Evolutionary conservation across 352 stramenopile genomes (phyloP), one percentile per base, ranked within the genome.

Genomic region (Nothophytophthora sp.): DNA sequence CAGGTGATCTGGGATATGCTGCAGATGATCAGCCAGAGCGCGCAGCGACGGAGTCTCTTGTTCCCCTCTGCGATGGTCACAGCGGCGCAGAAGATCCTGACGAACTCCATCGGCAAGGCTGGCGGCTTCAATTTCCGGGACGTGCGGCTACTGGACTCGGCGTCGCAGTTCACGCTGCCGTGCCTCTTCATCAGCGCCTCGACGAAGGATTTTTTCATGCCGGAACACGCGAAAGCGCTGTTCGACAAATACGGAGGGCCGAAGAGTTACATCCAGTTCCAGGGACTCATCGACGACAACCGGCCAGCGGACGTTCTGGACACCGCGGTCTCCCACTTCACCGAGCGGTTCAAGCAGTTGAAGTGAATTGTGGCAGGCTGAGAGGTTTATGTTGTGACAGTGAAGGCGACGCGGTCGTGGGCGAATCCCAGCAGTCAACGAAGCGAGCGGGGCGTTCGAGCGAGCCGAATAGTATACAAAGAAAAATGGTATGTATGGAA

Each of bases 1-100:
- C 71, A 76, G 47, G 78, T 92, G 19, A 75, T 92, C 41, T 66
- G 67, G 43, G 81, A 92, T 69, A 87, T 88, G 77, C 56, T 92
- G 6, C 36, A 63, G 9, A 82, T 87, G 68, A 73, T 92, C 43
- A 75, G 63, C 34, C 75, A 77, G 46, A 92, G 81, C 20, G 81
- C 81, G 1, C 65, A 90, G 66, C 80, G 82, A 27, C 81, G 81
- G 9, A 68, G 73, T 50, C 47, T 92, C n/a, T 67, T 64, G n/a
- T 73, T 92, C 27, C 77, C 81, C 1, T 56, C 64, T 3, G 57
- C 76, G 1, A 92, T 90, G 77, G 51, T 90, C 23, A 73, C 73
- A 3, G 80, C 70, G 30, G 78, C 77, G 5, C 73, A 79, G 48
- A 90, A 85, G 57, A 73, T 92, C 38, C 65, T 92, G 28, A 67